These are phyloP conservation scores for Betula pendula DNA, from an alignment of 306 rosid genomes.

Conservation along the genomic window DNA sequence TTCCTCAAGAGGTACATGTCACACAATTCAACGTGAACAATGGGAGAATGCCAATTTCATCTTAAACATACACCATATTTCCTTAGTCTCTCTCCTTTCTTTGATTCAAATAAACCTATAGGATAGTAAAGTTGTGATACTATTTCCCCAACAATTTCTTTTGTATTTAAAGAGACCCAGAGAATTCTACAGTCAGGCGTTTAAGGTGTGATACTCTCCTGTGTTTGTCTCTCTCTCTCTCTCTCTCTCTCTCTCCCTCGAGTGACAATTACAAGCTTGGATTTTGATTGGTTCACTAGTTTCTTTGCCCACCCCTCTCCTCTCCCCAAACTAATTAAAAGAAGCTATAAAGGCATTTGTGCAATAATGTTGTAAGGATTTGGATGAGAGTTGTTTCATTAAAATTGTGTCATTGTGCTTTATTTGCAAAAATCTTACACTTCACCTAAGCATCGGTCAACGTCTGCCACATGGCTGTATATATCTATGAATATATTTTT, in stretches of 20 bases:
- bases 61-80: neutral
- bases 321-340: neutral
- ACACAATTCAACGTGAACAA: conserved; percentile 35
- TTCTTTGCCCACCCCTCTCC: too few relatives aligned
- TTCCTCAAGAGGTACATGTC: conserved; percentile 47
- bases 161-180: neutral
- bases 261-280: too few relatives aligned
- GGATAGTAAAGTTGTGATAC: too few relatives aligned
- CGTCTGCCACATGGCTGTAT: too few relatives aligned
- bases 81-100: too few relatives aligned
- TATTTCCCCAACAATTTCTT: neutral
- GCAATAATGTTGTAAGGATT: neutral
- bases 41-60: conserved; percentile 27
- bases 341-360: neutral
- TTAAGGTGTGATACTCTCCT: neutral
- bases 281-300: too few relatives aligned
- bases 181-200: neutral
- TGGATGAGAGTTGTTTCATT: neutral
- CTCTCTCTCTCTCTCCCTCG: neutral
- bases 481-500: too few relatives aligned
- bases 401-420: neutral
- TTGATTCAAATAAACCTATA: too few relatives aligned
- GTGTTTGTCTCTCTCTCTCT: too few relatives aligned
- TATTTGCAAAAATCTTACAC: neutral
- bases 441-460: neutral